phyloP scores from a whole-genome alignment of 257 asterid genomes.

The Solanum virginianum region DNA sequence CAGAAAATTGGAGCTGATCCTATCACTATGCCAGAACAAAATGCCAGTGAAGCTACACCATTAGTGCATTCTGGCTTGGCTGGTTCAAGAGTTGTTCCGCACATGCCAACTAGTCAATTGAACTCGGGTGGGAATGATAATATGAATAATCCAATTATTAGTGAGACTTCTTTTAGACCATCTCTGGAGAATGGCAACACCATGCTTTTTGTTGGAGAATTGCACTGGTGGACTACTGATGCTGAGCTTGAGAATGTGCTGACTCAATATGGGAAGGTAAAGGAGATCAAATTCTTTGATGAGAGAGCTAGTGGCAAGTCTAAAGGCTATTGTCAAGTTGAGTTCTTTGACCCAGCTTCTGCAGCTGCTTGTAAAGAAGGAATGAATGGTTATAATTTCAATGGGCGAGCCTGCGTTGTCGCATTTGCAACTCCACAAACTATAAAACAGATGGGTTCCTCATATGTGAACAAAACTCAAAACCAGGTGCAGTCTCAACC shows the following conservation, averaged over 20 bases:
- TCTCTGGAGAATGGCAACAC: slow-evolving; percentile 52
- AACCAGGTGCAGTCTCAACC: slow-evolving; percentile 31
- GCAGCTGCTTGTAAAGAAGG: slow-evolving; percentile 47
- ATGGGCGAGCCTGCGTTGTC: slow-evolving; percentile 48
- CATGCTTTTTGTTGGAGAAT: slow-evolving; percentile 43
- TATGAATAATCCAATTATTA: slow-evolving; percentile 29
- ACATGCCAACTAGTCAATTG: slow-evolving; percentile 27
- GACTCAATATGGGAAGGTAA: slow-evolving; percentile 30
- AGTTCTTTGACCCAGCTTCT: slow-evolving; percentile 32
- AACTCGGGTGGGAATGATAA: slow-evolving; percentile 21
- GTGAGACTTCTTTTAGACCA: slow-evolving; percentile 41
- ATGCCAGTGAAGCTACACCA: slow-evolving; percentile 29
- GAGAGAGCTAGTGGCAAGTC: slow-evolving; percentile 60
- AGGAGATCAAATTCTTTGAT: slow-evolving; percentile 46
- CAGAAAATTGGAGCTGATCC: slow-evolving; percentile 29
- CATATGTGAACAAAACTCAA: slow-evolving; percentile 30
- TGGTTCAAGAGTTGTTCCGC: slow-evolving; percentile 36
- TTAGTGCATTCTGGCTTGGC: slow-evolving; percentile 27
- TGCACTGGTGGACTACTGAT: slow-evolving; percentile 62
- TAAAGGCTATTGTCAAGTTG: slow-evolving; percentile 52
- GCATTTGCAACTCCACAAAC: slow-evolving; percentile 40
- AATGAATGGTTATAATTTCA: slow-evolving; percentile 35
- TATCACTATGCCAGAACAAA: slow-evolving; percentile 22
- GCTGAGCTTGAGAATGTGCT: slow-evolving; percentile 42
- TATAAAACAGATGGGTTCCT: slow-evolving; percentile 34